These are phyloP conservation scores for Elsinoe batatas DNA, from an alignment of 2,329 filamentous ascomycete genomes.

Conservation along the genomic window DNA sequence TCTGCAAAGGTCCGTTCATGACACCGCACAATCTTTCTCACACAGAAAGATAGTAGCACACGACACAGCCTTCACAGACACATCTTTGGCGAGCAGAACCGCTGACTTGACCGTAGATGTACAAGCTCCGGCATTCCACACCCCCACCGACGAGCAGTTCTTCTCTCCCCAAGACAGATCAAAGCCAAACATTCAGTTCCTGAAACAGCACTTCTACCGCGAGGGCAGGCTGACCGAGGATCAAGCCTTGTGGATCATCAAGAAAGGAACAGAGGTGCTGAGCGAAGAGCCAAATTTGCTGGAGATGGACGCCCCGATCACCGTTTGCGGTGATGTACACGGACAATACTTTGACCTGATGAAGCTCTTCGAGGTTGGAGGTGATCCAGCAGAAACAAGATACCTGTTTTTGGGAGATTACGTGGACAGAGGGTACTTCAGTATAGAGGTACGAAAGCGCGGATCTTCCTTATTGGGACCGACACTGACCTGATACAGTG, in stretches of 20 bases:
- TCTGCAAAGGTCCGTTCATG: constrained; percentile 74
- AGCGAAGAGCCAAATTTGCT: constrained; percentile 87
- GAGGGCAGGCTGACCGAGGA: constrained; percentile 95
- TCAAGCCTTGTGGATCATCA: constrained; percentile 92
- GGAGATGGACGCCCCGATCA: constrained; percentile 99
- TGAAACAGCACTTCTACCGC: constrained; percentile 97
- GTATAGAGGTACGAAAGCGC: constrained; percentile 62
- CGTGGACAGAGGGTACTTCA: constrained; percentile 96
- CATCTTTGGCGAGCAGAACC: background rate
- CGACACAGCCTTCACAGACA: background rate
- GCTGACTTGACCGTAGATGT: constrained; percentile 56
- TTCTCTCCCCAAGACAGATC: constrained; percentile 73
- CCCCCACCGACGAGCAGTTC: constrained; percentile 89
- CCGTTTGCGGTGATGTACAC: constrained; percentile 95
- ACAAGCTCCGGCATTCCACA: constrained; percentile 88
- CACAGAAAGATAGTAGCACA: background rate
- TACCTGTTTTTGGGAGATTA: constrained; percentile 98
- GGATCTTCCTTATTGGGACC: background rate
- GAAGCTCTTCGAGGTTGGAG: constrained; percentile 98
- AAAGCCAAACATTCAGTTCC: constrained; percentile 86
- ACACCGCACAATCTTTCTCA: background rate
- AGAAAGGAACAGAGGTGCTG: constrained; percentile 76
- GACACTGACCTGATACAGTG: constrained; percentile 46
- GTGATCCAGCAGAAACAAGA: constrained; percentile 88
- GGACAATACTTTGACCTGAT: constrained; percentile 99